Evolutionary conservation across 192 early-diverging fungal species (phyloP), one percentile per base, ranked within the genome.

Genomic region (Umbelopsis ramanniana): DNA sequence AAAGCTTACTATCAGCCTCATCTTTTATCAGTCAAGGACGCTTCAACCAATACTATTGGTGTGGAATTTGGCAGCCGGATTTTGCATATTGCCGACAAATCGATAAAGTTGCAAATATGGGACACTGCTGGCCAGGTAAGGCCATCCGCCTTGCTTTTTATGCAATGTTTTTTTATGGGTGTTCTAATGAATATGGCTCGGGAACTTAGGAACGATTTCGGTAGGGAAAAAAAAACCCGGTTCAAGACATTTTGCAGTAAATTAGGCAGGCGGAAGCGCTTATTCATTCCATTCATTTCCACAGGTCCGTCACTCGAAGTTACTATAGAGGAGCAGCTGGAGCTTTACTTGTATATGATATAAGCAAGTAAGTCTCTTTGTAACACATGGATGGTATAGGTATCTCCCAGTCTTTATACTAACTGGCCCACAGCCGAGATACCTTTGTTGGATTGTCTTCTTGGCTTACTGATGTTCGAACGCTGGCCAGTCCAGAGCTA

Each of bases 321-420:
- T 94, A 94, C 70, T 94, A 93, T 71, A 86, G 93, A 75, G 93
- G 93, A 45, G 91, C 93, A 40, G 89, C 90, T 12, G 93, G 92
- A 46, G 92, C 89, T 22, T 80, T 93, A 12, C 74, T 94, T 33
- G 91, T 93, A n/a, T 94, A 93, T 70, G 93, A 94, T 77, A 86
- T 94, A 52, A 89, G 90, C 66, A 92, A 87, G 81, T 85, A 80
- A 74, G 83, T 72, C 2, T 19, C 1, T 50, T 50, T 17, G 15
- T 19, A 15, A 17, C 48, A 3, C 7, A 50, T 50, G 15, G 2
- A 46, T 50, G 0, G n/a, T n/a, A 21, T n/a, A 12, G 15, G 15
- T 48, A 3, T 50, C 19, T 15, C 11, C 0, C 14, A 6, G 26
- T 29, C 1, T 23, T 57, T 11, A 38, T 12, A 43, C 29, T 29